Evolutionary conservation across 1,139 yeast species (phyloP).

Genomic region (Magnusiomyces tetraspermus): DNA sequence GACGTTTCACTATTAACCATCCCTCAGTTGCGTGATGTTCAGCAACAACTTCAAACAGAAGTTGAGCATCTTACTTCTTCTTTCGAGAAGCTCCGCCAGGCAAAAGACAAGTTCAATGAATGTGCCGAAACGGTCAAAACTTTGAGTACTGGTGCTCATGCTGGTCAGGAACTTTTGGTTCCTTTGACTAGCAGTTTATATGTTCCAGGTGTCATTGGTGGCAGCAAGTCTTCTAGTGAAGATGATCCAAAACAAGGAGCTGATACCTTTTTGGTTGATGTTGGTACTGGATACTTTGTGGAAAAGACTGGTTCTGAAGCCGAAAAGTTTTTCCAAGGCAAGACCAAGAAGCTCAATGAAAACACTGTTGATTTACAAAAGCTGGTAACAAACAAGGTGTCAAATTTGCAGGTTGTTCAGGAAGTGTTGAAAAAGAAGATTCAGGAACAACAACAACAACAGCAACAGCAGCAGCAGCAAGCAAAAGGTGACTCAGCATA

Average conservation of each 20-base stretch:
- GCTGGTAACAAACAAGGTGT: conserved; percentile 41
- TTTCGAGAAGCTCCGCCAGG: conserved; percentile 72
- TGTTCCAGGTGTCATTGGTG: conserved; percentile 63
- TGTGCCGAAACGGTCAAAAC: conserved; percentile 60
- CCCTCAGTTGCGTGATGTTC: conserved; percentile 76
- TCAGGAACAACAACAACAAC: conserved; percentile 6
- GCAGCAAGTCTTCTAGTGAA: conserved; percentile 2
- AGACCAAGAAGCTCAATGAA: conserved; percentile 60
- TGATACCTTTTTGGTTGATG: conserved; percentile 68
- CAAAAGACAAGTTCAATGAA: conserved; percentile 73
- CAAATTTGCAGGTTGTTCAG: conserved; percentile 29
- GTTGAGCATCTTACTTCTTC: conserved; percentile 79
- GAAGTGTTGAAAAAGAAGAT: conserved; percentile 16
- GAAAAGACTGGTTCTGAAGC: conserved; percentile 69
- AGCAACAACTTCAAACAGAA: conserved; percentile 78
- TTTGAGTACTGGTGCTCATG: neutral
- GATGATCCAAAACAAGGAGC: conserved; percentile 36
- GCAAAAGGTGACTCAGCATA: no score
- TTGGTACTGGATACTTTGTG: conserved; percentile 93
- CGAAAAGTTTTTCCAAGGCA: conserved; percentile 58
- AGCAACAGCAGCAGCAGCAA: no score
- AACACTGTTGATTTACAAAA: conserved; percentile 69
- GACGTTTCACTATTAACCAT: conserved; percentile 67
- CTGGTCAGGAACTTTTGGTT: conserved; percentile 50
- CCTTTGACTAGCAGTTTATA: conserved; percentile 86